Evolutionary conservation across 495 filamentous ascomycete genomes (phyloP).

Genomic region (Penicillium flavigenum): DNA sequence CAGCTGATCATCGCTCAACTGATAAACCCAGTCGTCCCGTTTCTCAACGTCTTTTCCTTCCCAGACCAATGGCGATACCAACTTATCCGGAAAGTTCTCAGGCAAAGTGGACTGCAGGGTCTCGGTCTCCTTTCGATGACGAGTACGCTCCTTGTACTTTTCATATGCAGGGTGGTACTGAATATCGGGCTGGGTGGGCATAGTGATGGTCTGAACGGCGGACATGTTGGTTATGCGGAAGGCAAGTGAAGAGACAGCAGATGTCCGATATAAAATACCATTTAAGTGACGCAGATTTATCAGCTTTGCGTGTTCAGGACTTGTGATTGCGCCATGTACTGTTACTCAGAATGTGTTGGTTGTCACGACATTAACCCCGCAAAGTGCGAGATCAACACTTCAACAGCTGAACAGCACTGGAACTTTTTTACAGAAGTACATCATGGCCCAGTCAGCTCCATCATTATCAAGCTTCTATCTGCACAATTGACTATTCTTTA

Average conservation of each 20-base stretch:
- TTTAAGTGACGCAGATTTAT: slow-evolving; percentile 4
- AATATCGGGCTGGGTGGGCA: slow-evolving; percentile 49
- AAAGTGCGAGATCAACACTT: slow-evolving; percentile 11
- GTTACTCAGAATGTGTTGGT: slow-evolving; percentile 3
- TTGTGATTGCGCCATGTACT: slow-evolving; percentile 17
- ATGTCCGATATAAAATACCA: not conserved
- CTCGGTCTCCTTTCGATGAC: slow-evolving; percentile 46
- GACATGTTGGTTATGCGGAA: slow-evolving; percentile 23
- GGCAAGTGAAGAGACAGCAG: not conserved
- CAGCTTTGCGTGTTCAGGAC: slow-evolving; percentile 1
- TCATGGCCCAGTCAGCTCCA: too few species aligned
- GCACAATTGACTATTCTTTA: too few species aligned
- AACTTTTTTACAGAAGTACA: not conserved
- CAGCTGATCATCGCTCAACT: slow-evolving; percentile 47
- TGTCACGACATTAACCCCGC: slow-evolving; percentile 24
- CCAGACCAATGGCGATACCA: slow-evolving; percentile 57
- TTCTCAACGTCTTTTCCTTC: slow-evolving; percentile 52
- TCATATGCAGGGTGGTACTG: slow-evolving; percentile 55
- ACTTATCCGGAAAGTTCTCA: slow-evolving; percentile 47
- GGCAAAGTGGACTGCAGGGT: slow-evolving; percentile 46
- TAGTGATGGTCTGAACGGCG: slow-evolving; percentile 27
- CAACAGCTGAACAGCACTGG: not conserved
- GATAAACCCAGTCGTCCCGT: slow-evolving; percentile 52
- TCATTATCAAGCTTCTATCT: not conserved
- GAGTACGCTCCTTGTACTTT: slow-evolving; percentile 53